A percentile compares a stretch with the other conserved stretches of the same genome.
These are phyloP conservation scores for Phytopythium chamaehyphon DNA, from an alignment of 352 stramenopile species.

Conservation along the genomic window DNA sequence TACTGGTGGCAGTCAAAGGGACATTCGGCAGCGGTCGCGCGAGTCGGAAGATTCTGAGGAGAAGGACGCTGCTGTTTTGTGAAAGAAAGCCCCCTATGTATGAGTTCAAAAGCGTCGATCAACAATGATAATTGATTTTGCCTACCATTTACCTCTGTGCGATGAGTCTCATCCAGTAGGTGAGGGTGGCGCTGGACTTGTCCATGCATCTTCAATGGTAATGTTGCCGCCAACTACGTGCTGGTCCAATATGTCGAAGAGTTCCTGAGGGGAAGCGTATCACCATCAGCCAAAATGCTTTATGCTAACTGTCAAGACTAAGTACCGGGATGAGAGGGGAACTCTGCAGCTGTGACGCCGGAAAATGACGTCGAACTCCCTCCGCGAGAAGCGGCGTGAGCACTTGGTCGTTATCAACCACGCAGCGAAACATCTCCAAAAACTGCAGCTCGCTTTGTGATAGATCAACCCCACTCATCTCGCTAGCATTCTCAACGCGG, in stretches of 20 bases:
- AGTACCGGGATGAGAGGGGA: not conserved
- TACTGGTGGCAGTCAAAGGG: not conserved
- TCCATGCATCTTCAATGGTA: conserved; percentile 6
- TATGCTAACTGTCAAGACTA: too few relatives aligned
- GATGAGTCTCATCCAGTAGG: not conserved
- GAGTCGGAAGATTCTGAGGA: conserved; percentile 4
- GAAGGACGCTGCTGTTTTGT: not conserved
- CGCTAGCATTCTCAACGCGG: conserved; percentile 35
- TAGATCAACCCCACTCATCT: conserved; percentile 39
- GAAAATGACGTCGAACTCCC: conserved; percentile 37
- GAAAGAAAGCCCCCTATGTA: not conserved
- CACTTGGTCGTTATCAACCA: conserved; percentile 62
- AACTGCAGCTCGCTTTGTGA: conserved; percentile 57
- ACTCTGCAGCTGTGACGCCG: conserved; percentile 25
- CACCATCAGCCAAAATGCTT: too few relatives aligned
- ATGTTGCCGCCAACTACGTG: not conserved
- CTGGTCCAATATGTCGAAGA: conserved; percentile 6
- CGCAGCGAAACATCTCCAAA: conserved; percentile 60
- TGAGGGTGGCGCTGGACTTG: not conserved
- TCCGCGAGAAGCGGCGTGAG: conserved; percentile 57
- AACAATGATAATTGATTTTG: too few relatives aligned
- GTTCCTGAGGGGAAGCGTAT: not conserved
- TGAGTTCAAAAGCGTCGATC: not conserved
- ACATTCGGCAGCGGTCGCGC: conserved; percentile 4
- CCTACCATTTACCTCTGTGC: not conserved